phyloP scores from a whole-genome alignment of 352 stramenopile genomes.

The Phytophthora fragariae region DNA sequence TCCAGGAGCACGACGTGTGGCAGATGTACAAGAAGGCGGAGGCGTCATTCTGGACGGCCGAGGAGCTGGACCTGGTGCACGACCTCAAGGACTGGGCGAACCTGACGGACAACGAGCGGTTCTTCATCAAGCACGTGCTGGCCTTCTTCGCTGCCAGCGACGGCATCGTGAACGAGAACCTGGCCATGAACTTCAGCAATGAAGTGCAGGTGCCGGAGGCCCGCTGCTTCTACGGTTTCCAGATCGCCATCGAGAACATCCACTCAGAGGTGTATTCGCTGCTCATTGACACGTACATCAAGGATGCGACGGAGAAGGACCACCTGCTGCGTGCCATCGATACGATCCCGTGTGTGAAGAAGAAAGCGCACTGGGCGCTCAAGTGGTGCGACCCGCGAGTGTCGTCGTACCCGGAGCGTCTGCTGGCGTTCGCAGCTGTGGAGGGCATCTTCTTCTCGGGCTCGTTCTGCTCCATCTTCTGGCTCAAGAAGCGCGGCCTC shows the following conservation, averaged over 20 bases:
- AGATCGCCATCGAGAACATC: constrained; percentile 99
- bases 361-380: constrained; percentile 87
- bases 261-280: constrained; percentile 99
- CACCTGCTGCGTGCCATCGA: constrained; percentile 97
- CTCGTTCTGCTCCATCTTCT: no score
- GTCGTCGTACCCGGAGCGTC: no score
- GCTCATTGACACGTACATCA: constrained; percentile 99
- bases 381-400: constrained; percentile 92
- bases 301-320: constrained; percentile 94
- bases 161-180: constrained; percentile 99
- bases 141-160: constrained; percentile 99
- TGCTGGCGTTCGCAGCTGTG: no score
- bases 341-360: constrained; percentile 97
- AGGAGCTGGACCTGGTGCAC: constrained; percentile 97
- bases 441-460: no score
- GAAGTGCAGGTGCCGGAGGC: constrained; percentile 98
- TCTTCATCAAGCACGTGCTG: constrained; percentile 98
- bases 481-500: no score
- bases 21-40: constrained; percentile 68
- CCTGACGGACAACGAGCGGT: constrained; percentile 96
- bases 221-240: constrained; percentile 99
- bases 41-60: constrained; percentile 99
- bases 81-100: constrained; percentile 96
- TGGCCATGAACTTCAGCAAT: constrained; percentile 98
- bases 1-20: no score